These are phyloP conservation scores for Solidago caesia DNA, from an alignment of 129 eudicot genomes.

Conservation along the genomic window DNA sequence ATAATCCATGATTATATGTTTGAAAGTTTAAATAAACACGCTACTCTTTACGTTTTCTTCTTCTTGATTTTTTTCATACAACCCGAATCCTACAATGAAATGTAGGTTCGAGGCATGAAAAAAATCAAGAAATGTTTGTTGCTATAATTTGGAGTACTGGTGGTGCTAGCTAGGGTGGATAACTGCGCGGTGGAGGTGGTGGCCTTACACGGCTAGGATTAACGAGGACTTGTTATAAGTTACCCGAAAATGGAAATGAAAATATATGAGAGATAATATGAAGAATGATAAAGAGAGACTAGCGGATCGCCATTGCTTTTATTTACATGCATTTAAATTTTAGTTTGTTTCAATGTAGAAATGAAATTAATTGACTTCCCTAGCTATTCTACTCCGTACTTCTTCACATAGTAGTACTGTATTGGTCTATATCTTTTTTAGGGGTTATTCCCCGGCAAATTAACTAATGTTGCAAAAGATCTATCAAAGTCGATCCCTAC, in stretches of 20 bases:
- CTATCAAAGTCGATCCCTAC: too few relatives aligned
- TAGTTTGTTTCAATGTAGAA: too few relatives aligned
- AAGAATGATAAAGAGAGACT: constrained; percentile 15
- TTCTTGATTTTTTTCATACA: constrained; percentile 38
- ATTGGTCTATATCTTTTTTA: too few relatives aligned
- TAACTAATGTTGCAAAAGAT: too few relatives aligned
- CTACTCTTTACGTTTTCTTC: not conserved
- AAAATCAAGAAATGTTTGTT: constrained; percentile 28
- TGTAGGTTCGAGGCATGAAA: constrained; percentile 34
- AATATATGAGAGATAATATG: constrained; percentile 6
- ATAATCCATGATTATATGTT: constrained; percentile 37
- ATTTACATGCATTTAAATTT: not conserved
- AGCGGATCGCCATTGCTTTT: constrained; percentile 20
- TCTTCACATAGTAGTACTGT: too few relatives aligned
- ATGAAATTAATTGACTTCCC: too few relatives aligned
- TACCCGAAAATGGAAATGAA: not conserved
- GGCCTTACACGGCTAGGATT: constrained; percentile 19
- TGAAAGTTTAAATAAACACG: not conserved
- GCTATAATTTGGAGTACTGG: not conserved
- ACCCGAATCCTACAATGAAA: constrained; percentile 18
- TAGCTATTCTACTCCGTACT: too few relatives aligned
- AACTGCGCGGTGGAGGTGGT: constrained; percentile 10
- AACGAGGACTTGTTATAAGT: constrained; percentile 13
- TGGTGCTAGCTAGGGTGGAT: constrained; percentile 8
- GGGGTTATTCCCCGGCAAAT: too few relatives aligned